phyloP scores from a whole-genome alignment of 2,329 filamentous ascomycete species.

The Aureobasidium sp. region DNA sequence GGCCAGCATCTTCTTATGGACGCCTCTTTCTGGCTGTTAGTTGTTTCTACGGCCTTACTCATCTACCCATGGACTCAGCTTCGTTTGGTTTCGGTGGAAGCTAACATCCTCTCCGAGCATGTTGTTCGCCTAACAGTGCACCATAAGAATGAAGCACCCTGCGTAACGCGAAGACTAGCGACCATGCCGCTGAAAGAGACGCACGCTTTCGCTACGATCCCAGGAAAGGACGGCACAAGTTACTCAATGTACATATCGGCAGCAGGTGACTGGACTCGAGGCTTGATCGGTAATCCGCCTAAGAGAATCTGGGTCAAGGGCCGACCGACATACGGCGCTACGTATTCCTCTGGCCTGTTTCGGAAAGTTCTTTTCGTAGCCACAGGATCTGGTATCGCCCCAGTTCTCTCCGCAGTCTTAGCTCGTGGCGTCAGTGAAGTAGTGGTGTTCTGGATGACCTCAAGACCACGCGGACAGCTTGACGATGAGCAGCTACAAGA shows the following conservation, averaged over 20 bases:
- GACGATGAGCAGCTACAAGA: no score
- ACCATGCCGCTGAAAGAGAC: conserved; percentile 60
- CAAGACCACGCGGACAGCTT: no score
- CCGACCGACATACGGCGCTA: no score
- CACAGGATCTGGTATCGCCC: no score
- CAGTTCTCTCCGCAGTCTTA: no score
- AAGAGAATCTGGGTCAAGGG: conserved; percentile 61
- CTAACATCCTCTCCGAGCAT: conserved; percentile 65
- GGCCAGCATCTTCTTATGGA: conserved; percentile 36
- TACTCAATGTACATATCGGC: conserved; percentile 66
- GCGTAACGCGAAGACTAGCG: conserved; percentile 48
- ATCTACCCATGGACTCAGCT: conserved; percentile 67
- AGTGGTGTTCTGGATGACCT: no score
- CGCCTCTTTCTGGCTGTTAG: conserved; percentile 61
- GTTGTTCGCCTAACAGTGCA: conserved; percentile 57
- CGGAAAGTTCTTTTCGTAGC: no score
- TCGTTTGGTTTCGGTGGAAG: conserved; percentile 48
- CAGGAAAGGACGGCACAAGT: conserved; percentile 48
- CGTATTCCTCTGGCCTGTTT: no score
- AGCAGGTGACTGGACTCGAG: conserved; percentile 66
- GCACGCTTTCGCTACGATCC: conserved; percentile 70
- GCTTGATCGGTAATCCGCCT: conserved; percentile 56
- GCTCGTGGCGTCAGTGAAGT: no score
- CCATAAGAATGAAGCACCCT: neutral
- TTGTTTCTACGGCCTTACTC: conserved; percentile 57